phyloP scores from a whole-genome alignment of 2,329 filamentous ascomycete species.

The Penicillium sp. region DNA sequence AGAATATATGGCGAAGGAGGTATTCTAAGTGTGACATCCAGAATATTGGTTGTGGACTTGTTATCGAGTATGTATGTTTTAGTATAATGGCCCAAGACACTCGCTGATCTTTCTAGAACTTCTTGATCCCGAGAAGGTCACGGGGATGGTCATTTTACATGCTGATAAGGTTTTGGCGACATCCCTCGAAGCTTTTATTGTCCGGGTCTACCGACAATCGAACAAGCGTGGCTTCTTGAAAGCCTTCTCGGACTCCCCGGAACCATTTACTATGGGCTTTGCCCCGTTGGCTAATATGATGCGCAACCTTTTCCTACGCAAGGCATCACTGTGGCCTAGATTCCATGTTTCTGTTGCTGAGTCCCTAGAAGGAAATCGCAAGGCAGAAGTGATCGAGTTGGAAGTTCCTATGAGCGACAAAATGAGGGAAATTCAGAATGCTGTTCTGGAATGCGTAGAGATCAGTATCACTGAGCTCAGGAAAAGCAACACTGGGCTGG shows the following conservation, averaged over 20 bases:
- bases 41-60: slow-evolving; percentile 91
- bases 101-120: slow-evolving; percentile 47
- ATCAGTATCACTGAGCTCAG: slow-evolving; percentile 91
- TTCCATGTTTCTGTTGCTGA: slow-evolving; percentile 90
- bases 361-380: slow-evolving; percentile 84
- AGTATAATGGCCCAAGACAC: background rate
- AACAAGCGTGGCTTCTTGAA: slow-evolving; percentile 95
- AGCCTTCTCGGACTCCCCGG: slow-evolving; percentile 90
- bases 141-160: slow-evolving; percentile 82
- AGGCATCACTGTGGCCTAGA: slow-evolving; percentile 85
- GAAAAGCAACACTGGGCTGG: slow-evolving; percentile 82
- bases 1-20: slow-evolving; percentile 89
- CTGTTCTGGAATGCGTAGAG: slow-evolving; percentile 93
- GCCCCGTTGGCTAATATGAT: slow-evolving; percentile 86
- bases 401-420: slow-evolving; percentile 94
- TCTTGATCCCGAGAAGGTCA: slow-evolving; percentile 78
- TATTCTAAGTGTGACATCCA: slow-evolving; percentile 92
- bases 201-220: slow-evolving; percentile 89
- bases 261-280: slow-evolving; percentile 86
- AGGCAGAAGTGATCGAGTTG: slow-evolving; percentile 94
- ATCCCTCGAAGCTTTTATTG: slow-evolving; percentile 89
- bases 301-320: slow-evolving; percentile 85
- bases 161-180: slow-evolving; percentile 82
- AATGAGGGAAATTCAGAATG: slow-evolving; percentile 91
- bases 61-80: slow-evolving; percentile 59